These are phyloP conservation scores for Mortierella sp. DNA, from an alignment of 371 early-diverging fungal genomes.

Conservation along the genomic window DNA sequence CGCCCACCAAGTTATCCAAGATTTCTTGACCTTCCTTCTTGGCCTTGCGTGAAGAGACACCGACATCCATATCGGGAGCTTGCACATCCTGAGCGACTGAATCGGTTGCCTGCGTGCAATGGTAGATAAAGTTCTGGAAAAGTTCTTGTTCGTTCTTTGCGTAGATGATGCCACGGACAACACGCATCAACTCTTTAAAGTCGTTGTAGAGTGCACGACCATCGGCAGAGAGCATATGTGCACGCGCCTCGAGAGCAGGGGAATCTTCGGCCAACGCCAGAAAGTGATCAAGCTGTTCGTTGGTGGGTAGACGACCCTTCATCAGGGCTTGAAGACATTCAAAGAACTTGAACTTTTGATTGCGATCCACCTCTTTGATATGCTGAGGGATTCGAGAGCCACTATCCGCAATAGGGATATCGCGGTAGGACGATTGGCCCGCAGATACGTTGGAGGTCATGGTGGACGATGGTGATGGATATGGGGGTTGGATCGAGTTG, in stretches of 20 bases:
- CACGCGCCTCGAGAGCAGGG: slow-evolving; percentile 56
- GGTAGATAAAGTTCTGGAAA: slow-evolving; percentile 70
- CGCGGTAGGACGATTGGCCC: slow-evolving; percentile 20
- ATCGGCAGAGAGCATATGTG: slow-evolving; percentile 60
- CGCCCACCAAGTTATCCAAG: slow-evolving; percentile 53
- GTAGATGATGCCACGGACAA: slow-evolving; percentile 56
- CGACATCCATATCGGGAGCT: slow-evolving; percentile 21
- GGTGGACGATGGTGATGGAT: not conserved
- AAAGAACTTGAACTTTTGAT: slow-evolving; percentile 59
- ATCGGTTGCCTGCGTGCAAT: slow-evolving; percentile 42
- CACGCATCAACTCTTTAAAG: slow-evolving; percentile 57
- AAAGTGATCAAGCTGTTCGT: slow-evolving; percentile 62
- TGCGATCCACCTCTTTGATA: slow-evolving; percentile 36
- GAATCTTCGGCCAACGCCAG: slow-evolving; percentile 56
- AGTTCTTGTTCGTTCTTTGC: slow-evolving; percentile 69
- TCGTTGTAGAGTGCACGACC: slow-evolving; percentile 61
- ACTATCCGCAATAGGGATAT: slow-evolving; percentile 32
- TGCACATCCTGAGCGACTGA: slow-evolving; percentile 12
- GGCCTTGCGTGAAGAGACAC: slow-evolving; percentile 19
- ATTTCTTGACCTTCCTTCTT: slow-evolving; percentile 36
- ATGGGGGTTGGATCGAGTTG: not conserved
- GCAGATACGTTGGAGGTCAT: slow-evolving; percentile 29
- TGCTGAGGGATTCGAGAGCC: slow-evolving; percentile 41
- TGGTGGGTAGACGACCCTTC: slow-evolving; percentile 71
- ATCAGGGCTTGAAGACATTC: slow-evolving; percentile 60